These are phyloP conservation scores for Tulasnella sp. DNA, from an alignment of 768 basidiomycete genomes.

Conservation along the genomic window DNA sequence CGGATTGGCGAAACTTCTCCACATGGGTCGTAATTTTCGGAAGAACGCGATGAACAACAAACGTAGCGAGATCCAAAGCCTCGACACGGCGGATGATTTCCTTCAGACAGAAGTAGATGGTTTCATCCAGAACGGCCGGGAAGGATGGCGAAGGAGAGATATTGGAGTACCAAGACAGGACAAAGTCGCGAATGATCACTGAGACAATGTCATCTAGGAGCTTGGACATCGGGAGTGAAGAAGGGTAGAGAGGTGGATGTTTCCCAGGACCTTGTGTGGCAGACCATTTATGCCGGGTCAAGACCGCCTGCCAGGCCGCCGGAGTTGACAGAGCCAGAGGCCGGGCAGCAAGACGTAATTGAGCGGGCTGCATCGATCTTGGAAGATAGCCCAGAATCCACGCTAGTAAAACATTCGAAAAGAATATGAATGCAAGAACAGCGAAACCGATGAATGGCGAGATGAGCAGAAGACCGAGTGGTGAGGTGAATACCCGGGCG, in stretches of 20 bases:
- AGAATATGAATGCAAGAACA: conserved; percentile 17
- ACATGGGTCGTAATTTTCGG: conserved; percentile 85
- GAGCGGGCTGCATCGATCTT: conserved; percentile 3
- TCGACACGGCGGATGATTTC: conserved; percentile 44
- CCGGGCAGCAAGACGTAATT: conserved; percentile 39
- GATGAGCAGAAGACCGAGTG: conserved; percentile 21
- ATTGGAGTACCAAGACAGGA: conserved; percentile 77
- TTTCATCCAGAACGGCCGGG: conserved; percentile 66
- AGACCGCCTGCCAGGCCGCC: conserved; percentile 86
- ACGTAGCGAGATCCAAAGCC: conserved; percentile 54
- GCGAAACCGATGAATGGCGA: conserved; percentile 18
- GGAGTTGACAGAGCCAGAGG: conserved; percentile 82
- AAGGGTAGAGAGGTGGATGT: conserved; percentile 53
- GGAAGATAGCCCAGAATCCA: conserved; percentile 18
- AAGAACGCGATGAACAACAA: conserved; percentile 71
- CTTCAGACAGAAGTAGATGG: conserved; percentile 54
- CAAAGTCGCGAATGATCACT: conserved; percentile 77
- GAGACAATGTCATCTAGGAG: conserved; percentile 66
- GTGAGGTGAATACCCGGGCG: conserved; percentile 22
- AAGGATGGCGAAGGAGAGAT: conserved; percentile 82
- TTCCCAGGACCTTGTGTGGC: conserved; percentile 47
- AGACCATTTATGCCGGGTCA: conserved; percentile 85
- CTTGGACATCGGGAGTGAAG: conserved; percentile 52
- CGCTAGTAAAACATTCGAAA: conserved; percentile 20
- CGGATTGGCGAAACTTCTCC: conserved; percentile 82